phyloP scores from a whole-genome alignment of 2,329 filamentous ascomycete genomes.

The Trichoderma afroharzianum region DNA sequence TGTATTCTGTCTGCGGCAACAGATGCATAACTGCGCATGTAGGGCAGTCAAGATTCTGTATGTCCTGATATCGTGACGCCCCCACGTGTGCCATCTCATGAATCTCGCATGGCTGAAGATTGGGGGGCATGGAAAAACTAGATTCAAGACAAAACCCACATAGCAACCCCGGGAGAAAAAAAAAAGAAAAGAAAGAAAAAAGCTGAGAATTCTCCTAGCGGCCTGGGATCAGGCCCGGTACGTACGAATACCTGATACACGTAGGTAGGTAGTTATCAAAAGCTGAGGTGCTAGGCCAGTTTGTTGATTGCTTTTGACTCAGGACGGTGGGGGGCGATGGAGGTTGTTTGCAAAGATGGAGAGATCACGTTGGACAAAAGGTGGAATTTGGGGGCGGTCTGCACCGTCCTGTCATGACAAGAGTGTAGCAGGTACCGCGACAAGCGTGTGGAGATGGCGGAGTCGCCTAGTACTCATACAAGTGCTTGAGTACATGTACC shows the following conservation, averaged over 20 bases:
- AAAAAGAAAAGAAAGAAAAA: not conserved
- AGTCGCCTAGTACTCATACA: not conserved
- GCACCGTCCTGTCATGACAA: not conserved
- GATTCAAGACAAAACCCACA: not conserved
- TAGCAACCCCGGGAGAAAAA: not conserved
- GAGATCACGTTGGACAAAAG: not conserved
- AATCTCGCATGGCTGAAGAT: constrained; percentile 4
- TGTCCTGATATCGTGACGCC: not conserved
- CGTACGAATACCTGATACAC: not conserved
- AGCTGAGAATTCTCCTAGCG: constrained; percentile 5
- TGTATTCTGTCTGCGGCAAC: not conserved
- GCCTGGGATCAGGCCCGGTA: not conserved
- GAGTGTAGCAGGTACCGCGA: not conserved
- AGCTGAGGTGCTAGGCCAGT: not conserved
- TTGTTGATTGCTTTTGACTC: not conserved
- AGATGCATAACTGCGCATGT: not conserved
- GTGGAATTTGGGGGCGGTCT: not conserved
- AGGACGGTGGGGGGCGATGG: not conserved
- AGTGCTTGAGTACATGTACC: not conserved
- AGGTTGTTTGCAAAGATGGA: not conserved
- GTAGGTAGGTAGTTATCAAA: not conserved
- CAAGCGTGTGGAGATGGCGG: not conserved
- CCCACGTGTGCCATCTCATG: not conserved
- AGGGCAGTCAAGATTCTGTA: not conserved
- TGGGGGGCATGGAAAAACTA: not conserved